Base-by-base conservation (phyloP, 2,329 filamentous ascomycete genomes). In the Beauveria bassiana region DNA sequence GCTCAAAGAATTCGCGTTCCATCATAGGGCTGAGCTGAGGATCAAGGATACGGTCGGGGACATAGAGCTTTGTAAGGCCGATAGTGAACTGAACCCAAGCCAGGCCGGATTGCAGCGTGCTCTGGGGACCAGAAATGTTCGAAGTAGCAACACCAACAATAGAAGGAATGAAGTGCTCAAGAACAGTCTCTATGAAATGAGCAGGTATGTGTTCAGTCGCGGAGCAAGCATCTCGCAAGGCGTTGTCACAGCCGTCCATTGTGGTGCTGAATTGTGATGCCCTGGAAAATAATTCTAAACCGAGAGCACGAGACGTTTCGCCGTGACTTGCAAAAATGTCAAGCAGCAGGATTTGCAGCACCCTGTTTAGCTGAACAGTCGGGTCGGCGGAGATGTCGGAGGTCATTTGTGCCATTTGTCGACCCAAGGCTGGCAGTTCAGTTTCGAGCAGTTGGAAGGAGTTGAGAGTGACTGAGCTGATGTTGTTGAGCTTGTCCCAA, bases 11-110 rank as follows among this genome's bases (percentile, higher is more conserved):
- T 49, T 81, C 77, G 22, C 85, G 82, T 67, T 91, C 87, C 20
- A 96, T 82, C 57, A 83, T 78, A 5, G 84, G 83, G 57, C 82
- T 79, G 62, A 87, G 78, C 63, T 87, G 83, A 1, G 95, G 95
- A 72, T 99, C 95, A 68, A 93, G 95, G 3, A 89, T 83, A 66
- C 88, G 87, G 72, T 96, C 88, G 0, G 96, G 93, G 2, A 98
- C 86, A 69, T 93, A 97, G 2, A 97, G 79, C 64, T 84, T 83
- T 53, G 98, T 79, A 45, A 88, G 84, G 18, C 87, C 87, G 22
- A 93, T 74, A 1, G 90, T 88, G 63, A 96, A 86, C 56, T 88
- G 81, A 31, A 92, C 80, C 85, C 93, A 95, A 5, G 89, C 87
- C 24, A 88, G 74, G 6, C 76, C 74, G 5, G 74, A 75, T 50